Conservation (phyloP, 768 basidiomycete genomes). For the Grammothele lineata region DNA sequence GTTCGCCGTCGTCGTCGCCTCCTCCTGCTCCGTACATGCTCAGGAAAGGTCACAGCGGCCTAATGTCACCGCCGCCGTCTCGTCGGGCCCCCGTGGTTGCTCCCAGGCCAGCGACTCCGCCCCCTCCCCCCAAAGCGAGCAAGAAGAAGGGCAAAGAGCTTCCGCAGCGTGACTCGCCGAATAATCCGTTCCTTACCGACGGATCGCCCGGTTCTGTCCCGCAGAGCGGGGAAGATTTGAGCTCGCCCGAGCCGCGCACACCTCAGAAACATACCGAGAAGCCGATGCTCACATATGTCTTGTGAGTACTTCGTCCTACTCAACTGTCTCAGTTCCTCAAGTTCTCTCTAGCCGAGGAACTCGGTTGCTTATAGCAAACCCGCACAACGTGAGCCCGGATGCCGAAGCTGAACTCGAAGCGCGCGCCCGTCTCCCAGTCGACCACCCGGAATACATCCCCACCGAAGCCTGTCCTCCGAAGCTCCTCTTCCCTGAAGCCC, state of each 20-base stretch:
- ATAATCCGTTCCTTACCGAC: constrained; percentile 61
- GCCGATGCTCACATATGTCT: constrained; percentile 67
- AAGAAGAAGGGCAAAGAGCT: constrained; percentile 23
- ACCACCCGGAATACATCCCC: constrained; percentile 65
- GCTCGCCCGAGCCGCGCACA: constrained; percentile 31
- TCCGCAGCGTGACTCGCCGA: constrained; percentile 56
- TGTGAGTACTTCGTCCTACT: constrained; percentile 59
- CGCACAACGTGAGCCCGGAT: constrained; percentile 44
- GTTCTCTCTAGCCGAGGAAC: constrained; percentile 54
- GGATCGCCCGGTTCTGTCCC: constrained; percentile 30
- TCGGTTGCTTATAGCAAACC: constrained; percentile 58
- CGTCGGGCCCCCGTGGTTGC: constrained; percentile 36
- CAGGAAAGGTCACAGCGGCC: constrained; percentile 26
- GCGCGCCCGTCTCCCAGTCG: constrained; percentile 50
- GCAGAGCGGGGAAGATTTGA: constrained; percentile 20
- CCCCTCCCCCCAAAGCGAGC: constrained; percentile 30
- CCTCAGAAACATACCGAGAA: constrained; percentile 46
- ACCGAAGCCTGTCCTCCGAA: constrained; percentile 50
- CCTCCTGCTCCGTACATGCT: constrained; percentile 21
- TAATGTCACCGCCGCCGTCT: constrained; percentile 67
- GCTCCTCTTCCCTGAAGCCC: constrained; percentile 45
- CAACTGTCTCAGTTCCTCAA: no score
- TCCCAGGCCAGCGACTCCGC: constrained; percentile 15
- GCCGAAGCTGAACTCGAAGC: constrained; percentile 33
- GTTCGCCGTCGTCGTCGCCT: constrained; percentile 27